Evolutionary conservation across 164 flowering plant genomes (phyloP), one percentile per base, ranked within the genome.

Genomic region (Chimonanthus praecox): DNA sequence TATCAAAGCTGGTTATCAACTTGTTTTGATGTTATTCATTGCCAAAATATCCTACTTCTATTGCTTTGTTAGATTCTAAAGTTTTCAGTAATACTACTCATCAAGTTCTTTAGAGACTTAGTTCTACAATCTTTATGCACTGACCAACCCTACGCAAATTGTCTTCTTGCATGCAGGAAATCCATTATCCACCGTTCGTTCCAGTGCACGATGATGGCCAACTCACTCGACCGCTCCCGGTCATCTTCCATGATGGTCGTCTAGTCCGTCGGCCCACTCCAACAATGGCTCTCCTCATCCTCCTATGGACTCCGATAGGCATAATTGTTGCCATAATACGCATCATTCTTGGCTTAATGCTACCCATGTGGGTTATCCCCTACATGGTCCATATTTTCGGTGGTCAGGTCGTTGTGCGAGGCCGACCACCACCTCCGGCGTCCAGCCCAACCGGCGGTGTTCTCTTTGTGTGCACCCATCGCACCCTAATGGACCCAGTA

Each of bases 241-340:
- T 96, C 69, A 89, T 96, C 72, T 96, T 96, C 87, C 99, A 94
- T 79, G 99, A 96, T 72, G 99, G 98, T 20, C 90, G 98, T 6
- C 83, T 96, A 9, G 97, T 85, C 8, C 88, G 80, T 75, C 90
- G 91, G 0, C 98, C 98, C 8, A 89, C 97, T 1, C 95, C 99
- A 0, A 70, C 83, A 0, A 83, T 83, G 2, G 87, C 98, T 4
- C 86, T 95, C 15, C 76, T 92, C 63, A 92, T 93, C 81, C 82
- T 93, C 79, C 70, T 95, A 3, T 95, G 99, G 99, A 69, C 92
- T 44, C 99, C 99, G 2, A 21, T 95, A 0, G 99, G 99, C 54
- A 81, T 90, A 45, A 3, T 86, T 8, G 84, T 95, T 0, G 97
- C 97, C 0, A 15, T 62, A 16, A 75, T 88, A 49, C 91, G 99